Base-by-base conservation (phyloP, 441 rosid genomes). In the Populus hybrid region DNA sequence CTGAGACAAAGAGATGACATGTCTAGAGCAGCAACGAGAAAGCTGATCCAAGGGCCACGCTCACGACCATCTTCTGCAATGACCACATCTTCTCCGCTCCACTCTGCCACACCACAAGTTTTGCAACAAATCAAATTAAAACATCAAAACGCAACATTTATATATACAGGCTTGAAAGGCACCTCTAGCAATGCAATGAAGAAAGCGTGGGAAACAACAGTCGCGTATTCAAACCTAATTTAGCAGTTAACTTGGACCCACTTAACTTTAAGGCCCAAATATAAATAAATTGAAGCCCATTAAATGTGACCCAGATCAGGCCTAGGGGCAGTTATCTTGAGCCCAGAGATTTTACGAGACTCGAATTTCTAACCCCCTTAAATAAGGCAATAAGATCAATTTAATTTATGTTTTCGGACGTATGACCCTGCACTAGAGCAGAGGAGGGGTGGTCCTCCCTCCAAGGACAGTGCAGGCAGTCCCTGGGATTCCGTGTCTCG, bases 21-120 rank as follows among this genome's bases (percentile, higher is more conserved):
- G 72, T 79, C 89, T 89, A 90, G 77, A 85, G 78, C 76, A 90
- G 86, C 75, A 88, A 82, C 78, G 80, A 86, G 32, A 88, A 69
- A 9, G 78, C 84, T 75, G 84, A 85, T 82, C 95, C 94, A 9
- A 86, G 20, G 16, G 73, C 87, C 78, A 85, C 57, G 86, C 90
- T 84, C 14, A 86, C 86, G 0, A 36, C 87, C 79, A 78, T 84
- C 77, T 69, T 79, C 74, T 67, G 66, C 78, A 69, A 18, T 0
- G 78, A 35, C 81, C 77, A 63, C 16, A 78, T 28, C 84, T 84
- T 88, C 83, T 76, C 89, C 38, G 74, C 92, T 81, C 90, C 95
- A 70, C 91, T 92, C 98, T 93, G 94, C 93, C 86, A 53, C 40
- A 10, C 26, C 8, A 28, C 30, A 23, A 72, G 34, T 5, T 9